phyloP scores from a whole-genome alignment of 2,329 filamentous ascomycete species.

The Leptographium wingfieldii region DNA sequence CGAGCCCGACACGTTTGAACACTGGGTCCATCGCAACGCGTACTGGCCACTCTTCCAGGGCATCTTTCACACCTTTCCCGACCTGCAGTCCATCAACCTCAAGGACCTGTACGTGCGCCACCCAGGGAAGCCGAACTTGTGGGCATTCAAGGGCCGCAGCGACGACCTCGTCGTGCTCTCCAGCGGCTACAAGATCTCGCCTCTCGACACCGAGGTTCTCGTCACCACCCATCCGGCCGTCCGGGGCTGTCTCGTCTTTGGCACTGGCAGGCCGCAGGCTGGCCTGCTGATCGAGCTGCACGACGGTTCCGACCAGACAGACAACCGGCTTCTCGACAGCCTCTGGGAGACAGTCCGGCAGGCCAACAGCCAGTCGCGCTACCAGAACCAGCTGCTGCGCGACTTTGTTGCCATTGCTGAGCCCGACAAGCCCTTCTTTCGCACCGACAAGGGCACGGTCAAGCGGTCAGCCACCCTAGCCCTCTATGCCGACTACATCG shows the following conservation, averaged over 20 bases:
- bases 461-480: slow-evolving; percentile 20
- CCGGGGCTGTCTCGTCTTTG: slow-evolving; percentile 31
- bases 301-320: background rate
- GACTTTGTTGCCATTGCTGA: slow-evolving; percentile 26
- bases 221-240: slow-evolving; percentile 26
- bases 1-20: slow-evolving; percentile 22
- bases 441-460: slow-evolving; percentile 33
- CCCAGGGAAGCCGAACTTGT: slow-evolving; percentile 24
- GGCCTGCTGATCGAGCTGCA: slow-evolving; percentile 33
- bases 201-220: slow-evolving; percentile 28
- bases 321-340: slow-evolving; percentile 22
- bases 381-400: slow-evolving; percentile 31
- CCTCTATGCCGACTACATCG: slow-evolving; percentile 20
- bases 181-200: slow-evolving; percentile 39
- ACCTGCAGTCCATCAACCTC: slow-evolving; percentile 26
- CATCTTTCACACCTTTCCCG: slow-evolving; percentile 29
- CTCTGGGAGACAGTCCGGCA: slow-evolving; percentile 30
- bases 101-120: slow-evolving; percentile 32
- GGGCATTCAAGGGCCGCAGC: slow-evolving; percentile 21
- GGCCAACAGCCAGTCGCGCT: slow-evolving; percentile 29
- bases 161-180: slow-evolving; percentile 38
- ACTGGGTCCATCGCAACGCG: slow-evolving; percentile 23
- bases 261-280: slow-evolving; percentile 31
- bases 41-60: slow-evolving; percentile 23
- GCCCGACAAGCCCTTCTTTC: slow-evolving; percentile 28